phyloP scores from a whole-genome alignment of 345 rosid genomes.

The Rhodomyrtus tomentosa region DNA sequence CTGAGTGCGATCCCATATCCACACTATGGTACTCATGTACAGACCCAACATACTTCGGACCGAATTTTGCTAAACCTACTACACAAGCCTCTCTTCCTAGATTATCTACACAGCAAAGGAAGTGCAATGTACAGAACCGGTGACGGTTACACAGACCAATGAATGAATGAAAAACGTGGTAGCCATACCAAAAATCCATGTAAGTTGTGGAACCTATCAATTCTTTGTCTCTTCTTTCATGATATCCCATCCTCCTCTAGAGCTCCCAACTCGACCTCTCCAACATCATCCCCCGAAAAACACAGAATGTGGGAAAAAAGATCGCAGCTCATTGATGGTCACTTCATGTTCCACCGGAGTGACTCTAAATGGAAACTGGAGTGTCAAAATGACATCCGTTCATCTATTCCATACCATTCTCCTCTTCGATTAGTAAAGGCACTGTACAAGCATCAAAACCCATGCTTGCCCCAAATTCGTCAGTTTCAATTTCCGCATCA shows the following conservation, averaged over 20 bases:
- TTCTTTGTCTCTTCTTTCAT: not conserved
- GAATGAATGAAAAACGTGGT: not conserved
- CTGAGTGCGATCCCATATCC: not conserved
- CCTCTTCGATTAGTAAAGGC: not conserved
- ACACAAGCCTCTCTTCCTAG: not conserved
- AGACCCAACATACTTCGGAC: not conserved
- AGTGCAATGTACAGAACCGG: not conserved
- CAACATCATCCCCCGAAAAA: not conserved
- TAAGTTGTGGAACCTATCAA: not conserved
- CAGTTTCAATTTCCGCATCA: constrained; percentile 72
- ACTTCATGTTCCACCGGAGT: not conserved
- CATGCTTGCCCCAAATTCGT: constrained; percentile 15
- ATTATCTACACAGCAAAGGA: not conserved
- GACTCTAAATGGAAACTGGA: not conserved
- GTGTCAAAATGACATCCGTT: not conserved
- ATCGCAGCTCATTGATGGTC: not conserved
- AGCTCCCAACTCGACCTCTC: not conserved
- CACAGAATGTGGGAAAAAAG: not conserved
- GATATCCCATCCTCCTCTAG: not conserved
- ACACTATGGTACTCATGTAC: not conserved
- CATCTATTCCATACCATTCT: not conserved
- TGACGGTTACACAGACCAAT: not conserved
- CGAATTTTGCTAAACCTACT: not conserved
- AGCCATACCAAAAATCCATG: not conserved
- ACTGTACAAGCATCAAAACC: constrained; percentile 12